Base-by-base conservation (phyloP, 495 filamentous ascomycete species). In the Talaromyces proteolyticus region DNA sequence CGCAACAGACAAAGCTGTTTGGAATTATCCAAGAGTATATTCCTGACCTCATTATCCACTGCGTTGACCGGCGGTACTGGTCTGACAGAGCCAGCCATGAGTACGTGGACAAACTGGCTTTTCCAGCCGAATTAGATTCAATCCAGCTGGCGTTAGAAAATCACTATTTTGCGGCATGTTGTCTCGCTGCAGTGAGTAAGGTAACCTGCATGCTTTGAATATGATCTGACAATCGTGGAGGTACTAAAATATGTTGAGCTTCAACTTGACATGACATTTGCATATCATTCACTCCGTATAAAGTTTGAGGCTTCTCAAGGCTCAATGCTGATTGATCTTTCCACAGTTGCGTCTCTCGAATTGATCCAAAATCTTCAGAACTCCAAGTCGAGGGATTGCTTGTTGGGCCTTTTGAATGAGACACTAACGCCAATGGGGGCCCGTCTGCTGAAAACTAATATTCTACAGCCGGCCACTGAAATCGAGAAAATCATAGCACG, bases 261-360 rank as follows among this genome's bases (percentile, higher is more conserved):
- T 1, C 78, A 78, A 2, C 66, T 85, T 20, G 63, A 70, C n/a
- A 67, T 80, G 46, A 75, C 76, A 1, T 95, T 96, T 57, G 69
- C 78, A 7, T 73, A 77, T 38, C 87, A 91, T 57, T 89, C 91
- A 16, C 76, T 98, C 23, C 82, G 89, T 2, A 86, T 96, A 59
- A 86, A 82, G 54, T 95, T 92, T 55, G 82, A 88, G 58, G 84
- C 88, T n/a, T 90, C 90, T 1, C 86, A 95, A 59, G 88, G 90
- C 17, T 86, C 89, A 0, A 95, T 98, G 93, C 87, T 91, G 69
- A 91, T 96, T 53, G 93, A 96, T 61, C 75, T 90, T 1, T 82
- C 87, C 10, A 93, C 94, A 2, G 86, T 95, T 26, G 76, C 81
- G 12, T 87, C 87, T 8, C 73, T 98, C 12, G 93, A 97, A 64